phyloP scores from a whole-genome alignment of 345 rosid species.

The Populus tremula region DNA sequence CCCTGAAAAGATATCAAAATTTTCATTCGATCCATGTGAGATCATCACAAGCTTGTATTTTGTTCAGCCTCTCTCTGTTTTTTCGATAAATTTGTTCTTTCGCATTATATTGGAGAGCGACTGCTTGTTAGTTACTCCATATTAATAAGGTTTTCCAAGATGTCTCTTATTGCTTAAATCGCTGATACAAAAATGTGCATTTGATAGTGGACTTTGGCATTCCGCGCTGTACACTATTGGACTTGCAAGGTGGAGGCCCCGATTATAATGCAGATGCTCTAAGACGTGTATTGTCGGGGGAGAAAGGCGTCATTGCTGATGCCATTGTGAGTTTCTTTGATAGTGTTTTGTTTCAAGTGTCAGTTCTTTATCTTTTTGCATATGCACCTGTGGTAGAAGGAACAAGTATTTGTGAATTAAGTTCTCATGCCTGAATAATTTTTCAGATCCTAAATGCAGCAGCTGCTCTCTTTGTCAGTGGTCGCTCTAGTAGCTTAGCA shows the following conservation, averaged over 20 bases:
- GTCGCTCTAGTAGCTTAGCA: slow-evolving; percentile 48
- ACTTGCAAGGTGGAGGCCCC: slow-evolving; percentile 77
- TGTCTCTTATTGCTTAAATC: not conserved
- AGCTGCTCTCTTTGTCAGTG: slow-evolving; percentile 75
- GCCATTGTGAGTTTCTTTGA: slow-evolving; percentile 53
- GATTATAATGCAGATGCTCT: slow-evolving; percentile 67
- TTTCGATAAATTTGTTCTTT: not conserved
- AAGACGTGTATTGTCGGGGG: slow-evolving; percentile 71
- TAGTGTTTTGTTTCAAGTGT: not conserved
- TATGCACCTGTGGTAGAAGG: not conserved
- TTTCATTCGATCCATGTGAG: slow-evolving; percentile 89
- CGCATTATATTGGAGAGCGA: not conserved
- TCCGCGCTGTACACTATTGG: slow-evolving; percentile 78
- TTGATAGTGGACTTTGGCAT: slow-evolving; percentile 82
- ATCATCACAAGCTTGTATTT: not conserved
- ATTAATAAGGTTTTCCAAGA: not conserved
- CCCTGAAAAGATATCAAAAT: slow-evolving; percentile 59
- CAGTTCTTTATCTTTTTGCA: not conserved
- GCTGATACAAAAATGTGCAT: slow-evolving; percentile 7
- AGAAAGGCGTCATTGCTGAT: slow-evolving; percentile 75
- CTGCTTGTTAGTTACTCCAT: not conserved
- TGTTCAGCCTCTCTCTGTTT: not conserved
- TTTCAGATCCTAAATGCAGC: slow-evolving; percentile 91
- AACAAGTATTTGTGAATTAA: not conserved
- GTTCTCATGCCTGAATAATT: slow-evolving; percentile 14